Evolutionary conservation across 164 flowering plant species (phyloP).

Genomic region (Chloranthus sessilifolius): DNA sequence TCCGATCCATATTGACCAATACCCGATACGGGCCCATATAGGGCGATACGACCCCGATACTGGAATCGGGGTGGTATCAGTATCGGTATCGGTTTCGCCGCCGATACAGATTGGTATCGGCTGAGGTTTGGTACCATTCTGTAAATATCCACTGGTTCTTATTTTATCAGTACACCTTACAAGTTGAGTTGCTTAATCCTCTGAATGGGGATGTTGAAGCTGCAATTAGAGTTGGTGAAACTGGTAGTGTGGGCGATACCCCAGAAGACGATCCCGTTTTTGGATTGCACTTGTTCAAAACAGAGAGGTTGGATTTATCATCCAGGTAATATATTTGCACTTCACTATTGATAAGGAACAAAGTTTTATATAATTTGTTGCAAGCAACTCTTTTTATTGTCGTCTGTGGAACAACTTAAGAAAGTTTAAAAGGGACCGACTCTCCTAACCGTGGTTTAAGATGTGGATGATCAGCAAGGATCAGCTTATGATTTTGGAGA

Average conservation of each 20-base stretch:
- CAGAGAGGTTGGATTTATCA: slow-evolving; percentile 23
- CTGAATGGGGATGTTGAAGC: slow-evolving; percentile 49
- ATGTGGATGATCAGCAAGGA: too few species aligned
- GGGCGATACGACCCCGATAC: not conserved
- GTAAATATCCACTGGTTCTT: slow-evolving; percentile 17
- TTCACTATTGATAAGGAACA: too few species aligned
- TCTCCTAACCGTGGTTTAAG: too few species aligned
- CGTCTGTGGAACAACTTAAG: too few species aligned
- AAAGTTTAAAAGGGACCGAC: too few species aligned
- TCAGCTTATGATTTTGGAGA: too few species aligned
- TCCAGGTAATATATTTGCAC: slow-evolving; percentile 35
- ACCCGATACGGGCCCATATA: not conserved
- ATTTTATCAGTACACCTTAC: slow-evolving; percentile 4
- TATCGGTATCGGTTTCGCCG: too few species aligned
- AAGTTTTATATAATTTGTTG: too few species aligned
- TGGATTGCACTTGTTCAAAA: slow-evolving; percentile 72
- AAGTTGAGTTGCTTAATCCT: slow-evolving; percentile 79
- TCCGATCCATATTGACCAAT: too few species aligned
- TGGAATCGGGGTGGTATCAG: too few species aligned
- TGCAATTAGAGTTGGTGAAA: slow-evolving; percentile 27
- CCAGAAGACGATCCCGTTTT: slow-evolving; percentile 42
- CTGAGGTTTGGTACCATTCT: not conserved
- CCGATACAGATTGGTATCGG: too few species aligned
- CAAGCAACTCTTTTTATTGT: too few species aligned
- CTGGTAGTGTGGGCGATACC: slow-evolving; percentile 6